These are phyloP conservation scores for Passiflora organensis DNA, from an alignment of 345 rosid genomes.

Conservation along the genomic window DNA sequence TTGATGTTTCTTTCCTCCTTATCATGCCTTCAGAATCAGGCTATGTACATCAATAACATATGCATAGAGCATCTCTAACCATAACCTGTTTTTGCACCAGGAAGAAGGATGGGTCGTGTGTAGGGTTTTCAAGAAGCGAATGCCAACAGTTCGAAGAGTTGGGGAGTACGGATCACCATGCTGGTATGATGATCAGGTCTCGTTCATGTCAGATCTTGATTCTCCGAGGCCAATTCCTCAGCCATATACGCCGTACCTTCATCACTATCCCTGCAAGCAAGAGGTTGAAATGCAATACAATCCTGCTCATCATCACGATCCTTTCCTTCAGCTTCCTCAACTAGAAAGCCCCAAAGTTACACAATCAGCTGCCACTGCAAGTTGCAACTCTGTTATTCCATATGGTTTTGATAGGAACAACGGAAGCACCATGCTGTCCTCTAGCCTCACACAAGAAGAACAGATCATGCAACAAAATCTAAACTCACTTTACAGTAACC, in stretches of 20 bases:
- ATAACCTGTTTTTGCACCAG: slow-evolving; percentile 1
- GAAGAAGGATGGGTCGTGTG: slow-evolving; percentile 98
- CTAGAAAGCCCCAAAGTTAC: slow-evolving; percentile 72
- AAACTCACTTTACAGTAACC: slow-evolving; percentile 37
- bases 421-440: slow-evolving; percentile 52
- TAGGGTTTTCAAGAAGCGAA: slow-evolving; percentile 86
- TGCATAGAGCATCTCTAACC: too few species aligned
- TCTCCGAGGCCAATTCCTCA: slow-evolving; percentile 55
- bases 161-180: slow-evolving; percentile 56
- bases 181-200: slow-evolving; percentile 82
- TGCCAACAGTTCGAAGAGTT: slow-evolving; percentile 53
- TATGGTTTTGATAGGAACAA: slow-evolving; percentile 39
- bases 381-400: slow-evolving; percentile 43
- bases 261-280: slow-evolving; percentile 71
- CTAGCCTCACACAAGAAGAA: slow-evolving; percentile 54
- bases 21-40: too few species aligned
- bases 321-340: slow-evolving; percentile 76
- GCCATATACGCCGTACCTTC: slow-evolving; percentile 39
- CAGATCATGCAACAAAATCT: slow-evolving; percentile 45
- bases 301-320: slow-evolving; percentile 28
- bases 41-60: too few species aligned
- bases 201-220: slow-evolving; percentile 63
- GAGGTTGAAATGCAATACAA: slow-evolving; percentile 61
- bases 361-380: slow-evolving; percentile 37
- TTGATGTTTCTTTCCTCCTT: too few species aligned